Percentiles rank a stretch among this genome's conserved stretches.
These are phyloP conservation scores for Catunica adiposa DNA, from an alignment of 2,329 filamentous ascomycete species.

Conservation along the genomic window DNA sequence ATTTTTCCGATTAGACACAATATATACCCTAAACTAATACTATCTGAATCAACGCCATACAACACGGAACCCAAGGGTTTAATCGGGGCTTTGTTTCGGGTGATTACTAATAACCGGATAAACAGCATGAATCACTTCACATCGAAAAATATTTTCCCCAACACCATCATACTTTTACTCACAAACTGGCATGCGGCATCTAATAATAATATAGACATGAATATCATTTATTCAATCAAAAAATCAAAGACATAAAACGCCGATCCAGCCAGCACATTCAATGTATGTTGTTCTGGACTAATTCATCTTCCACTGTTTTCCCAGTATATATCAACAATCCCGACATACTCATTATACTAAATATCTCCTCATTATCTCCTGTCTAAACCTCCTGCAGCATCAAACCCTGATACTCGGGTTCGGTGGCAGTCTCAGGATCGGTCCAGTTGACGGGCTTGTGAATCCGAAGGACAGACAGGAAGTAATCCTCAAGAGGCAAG, in stretches of 20 bases:
- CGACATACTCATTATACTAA: background rate
- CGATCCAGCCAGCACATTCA: background rate
- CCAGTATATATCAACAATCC: background rate
- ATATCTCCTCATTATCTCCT: background rate
- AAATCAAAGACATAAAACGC: constrained; percentile 7
- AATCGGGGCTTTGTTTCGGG: too few relatives aligned
- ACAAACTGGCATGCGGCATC: background rate
- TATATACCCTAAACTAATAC: too few relatives aligned
- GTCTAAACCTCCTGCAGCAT: constrained; percentile 15
- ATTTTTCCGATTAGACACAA: too few relatives aligned
- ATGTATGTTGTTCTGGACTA: background rate
- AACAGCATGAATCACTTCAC: too few relatives aligned
- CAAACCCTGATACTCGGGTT: constrained; percentile 20
- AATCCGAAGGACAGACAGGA: constrained; percentile 44
- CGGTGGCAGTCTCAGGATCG: constrained; percentile 23
- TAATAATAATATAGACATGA: background rate
- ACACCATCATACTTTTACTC: too few relatives aligned
- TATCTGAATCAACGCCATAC: too few relatives aligned
- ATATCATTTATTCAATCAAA: constrained; percentile 4
- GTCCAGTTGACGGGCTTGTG: constrained; percentile 41
- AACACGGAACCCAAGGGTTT: too few relatives aligned
- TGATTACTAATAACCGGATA: too few relatives aligned
- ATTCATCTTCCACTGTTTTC: background rate
- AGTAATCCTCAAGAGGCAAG: constrained; percentile 49
- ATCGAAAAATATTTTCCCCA: background rate